These are phyloP conservation scores for Cutaneotrichosporon sp. DNA, from an alignment of 1,284 basidiomycete genomes.

Conservation along the genomic window DNA sequence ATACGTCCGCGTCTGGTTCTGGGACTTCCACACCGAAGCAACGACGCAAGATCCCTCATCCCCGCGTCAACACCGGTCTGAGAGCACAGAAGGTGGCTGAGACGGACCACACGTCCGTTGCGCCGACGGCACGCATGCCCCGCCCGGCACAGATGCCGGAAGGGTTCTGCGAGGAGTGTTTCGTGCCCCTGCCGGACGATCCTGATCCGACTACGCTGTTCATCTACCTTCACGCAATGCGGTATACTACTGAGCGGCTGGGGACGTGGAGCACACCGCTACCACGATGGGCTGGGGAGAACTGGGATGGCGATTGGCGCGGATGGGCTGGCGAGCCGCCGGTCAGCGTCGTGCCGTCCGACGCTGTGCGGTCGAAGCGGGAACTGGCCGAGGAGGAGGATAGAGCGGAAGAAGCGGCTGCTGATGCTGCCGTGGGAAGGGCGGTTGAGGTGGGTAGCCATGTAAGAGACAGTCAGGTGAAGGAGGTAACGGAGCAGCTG, in stretches of 20 bases:
- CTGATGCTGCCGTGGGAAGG: background rate
- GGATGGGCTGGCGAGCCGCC: constrained; percentile 37
- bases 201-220: constrained; percentile 83
- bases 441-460: no score
- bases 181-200: constrained; percentile 81
- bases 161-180: constrained; percentile 71
- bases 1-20: background rate
- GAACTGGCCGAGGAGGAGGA: background rate
- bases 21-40: background rate
- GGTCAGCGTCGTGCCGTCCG: constrained; percentile 6
- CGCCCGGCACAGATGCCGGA: constrained; percentile 49
- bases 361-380: background rate
- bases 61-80: constrained; percentile 12
- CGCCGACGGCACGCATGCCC: constrained; percentile 26
- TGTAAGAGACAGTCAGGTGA: no score
- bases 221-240: constrained; percentile 86
- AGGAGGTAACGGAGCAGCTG: no score
- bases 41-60: constrained; percentile 15
- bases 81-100: constrained; percentile 14
- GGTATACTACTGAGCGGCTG: constrained; percentile 59
- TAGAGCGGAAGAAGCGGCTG: background rate
- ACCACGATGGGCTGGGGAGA: constrained; percentile 46
- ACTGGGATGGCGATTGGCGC: constrained; percentile 50
- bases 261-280: constrained; percentile 48
- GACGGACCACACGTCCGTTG: constrained; percentile 20